Base-by-base conservation (phyloP, 371 early-diverging fungal species). In the Mucor plumbeus region DNA sequence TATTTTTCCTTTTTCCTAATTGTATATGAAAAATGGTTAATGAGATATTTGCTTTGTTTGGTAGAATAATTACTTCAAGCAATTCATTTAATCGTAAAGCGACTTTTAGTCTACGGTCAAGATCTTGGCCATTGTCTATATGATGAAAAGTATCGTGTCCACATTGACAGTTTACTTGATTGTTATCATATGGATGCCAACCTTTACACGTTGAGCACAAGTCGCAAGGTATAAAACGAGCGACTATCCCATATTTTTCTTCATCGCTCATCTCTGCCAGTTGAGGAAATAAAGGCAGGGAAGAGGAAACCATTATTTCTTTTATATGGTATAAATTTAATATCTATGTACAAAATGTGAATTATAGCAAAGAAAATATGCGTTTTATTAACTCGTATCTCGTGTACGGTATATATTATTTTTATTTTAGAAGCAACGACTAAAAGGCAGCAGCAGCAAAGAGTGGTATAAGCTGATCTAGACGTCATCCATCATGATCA, bases 181-280 rank as follows among this genome's bases (percentile, higher is more conserved):
- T 77, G 75, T 54, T 67, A 73, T 56, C 76, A 11, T 68, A 76
- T 4, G 85, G 85, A 56, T 69, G 69, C 83, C 83, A 85, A 4
- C 82, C 80, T 64, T 74, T 73, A 64, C 85, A 85, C 21, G 63
- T 64, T 40, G 67, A 57, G 60, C 68, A 65, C n/a, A 61, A 59
- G 70, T 80, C 82, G 36, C 85, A 85, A 9, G 83, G 80, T 62
- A 82, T 77, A 58, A 78, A 80, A n/a, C 82, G 69, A 53, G 79
- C 85, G 43, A 85, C 68, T 26, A 82, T 76, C 48, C 70, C 65
- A 61, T 76, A 76, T 26, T 83, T 80, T 66, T 85, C 83, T 57
- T 76, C 77, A 19, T 76, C 68, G 26, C 60, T 76, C 73, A 76
- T 67, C 56, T 76, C 70, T 55, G 54, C 65, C 47, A 74, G 61